Evolutionary conservation across 2,329 filamentous ascomycete species (phyloP), one percentile per base, ranked within the genome.

Genomic region (Polytolypa hystricis): DNA sequence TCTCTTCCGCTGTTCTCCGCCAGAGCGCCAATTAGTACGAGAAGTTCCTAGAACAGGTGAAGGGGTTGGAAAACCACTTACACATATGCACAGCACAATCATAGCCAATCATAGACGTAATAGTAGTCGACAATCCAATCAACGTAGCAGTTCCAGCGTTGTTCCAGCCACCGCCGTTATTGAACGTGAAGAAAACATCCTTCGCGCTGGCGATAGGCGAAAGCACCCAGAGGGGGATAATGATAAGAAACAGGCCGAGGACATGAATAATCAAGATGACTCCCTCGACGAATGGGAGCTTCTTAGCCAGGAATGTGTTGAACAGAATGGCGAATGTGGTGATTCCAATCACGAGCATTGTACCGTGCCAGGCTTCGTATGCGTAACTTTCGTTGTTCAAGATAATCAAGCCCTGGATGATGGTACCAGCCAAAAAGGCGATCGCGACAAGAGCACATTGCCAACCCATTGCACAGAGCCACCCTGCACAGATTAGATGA

Each of bases 81-180:
- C 61, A 59, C 62, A 66, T 65, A 44, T 66, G 62, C n/a, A 64
- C 62, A 1, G 59, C 54, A 39, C 57, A 60, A 43, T 64, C 61
- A 28, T 58, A 62, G 21, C 62, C 62, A 30, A 65, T 49, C 47
- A 65, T 55, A 2, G 58, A 55, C 1, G 54, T 55, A 9, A 65
- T 56, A 1, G 60, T 60, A 4, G 56, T 56, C 2, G 56, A 51
- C 8, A 65, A 47, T 2, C 63, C 63, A 5, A 66, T 54, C 36
- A 65, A 47, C 1, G 56, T 55, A 1, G 62, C 54, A n/a, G 56
- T 50, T 3, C 60, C 62, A 15, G 48, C 42, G 31, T 42, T 53
- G 21, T 44, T 43, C 64, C 64, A 66, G 11, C 54, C 58, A 9
- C 62, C 62, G n/a, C 52, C 52, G 32, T 65, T 58, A 21, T 54